Base-by-base conservation (phyloP, 257 asterid genomes). In the Capsicum chinense region DNA sequence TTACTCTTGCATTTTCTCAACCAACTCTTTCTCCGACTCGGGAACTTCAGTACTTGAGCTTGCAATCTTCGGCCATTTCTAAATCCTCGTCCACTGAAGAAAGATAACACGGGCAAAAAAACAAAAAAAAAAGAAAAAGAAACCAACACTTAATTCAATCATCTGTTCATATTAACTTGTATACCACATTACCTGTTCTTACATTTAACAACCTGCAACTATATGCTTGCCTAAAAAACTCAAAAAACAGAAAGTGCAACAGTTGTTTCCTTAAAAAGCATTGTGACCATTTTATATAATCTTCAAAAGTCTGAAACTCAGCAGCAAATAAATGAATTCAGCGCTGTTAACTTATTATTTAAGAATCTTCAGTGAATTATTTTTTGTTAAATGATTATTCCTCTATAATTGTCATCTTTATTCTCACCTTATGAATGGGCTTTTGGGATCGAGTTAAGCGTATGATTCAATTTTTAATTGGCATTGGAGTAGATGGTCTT, bases 1-100 rank as follows among this genome's bases (percentile, higher is more conserved):
- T 59, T 57, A 83, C 80, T 21, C 85, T 9, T 54, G 66, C 37
- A 56, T 15, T 83, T 69, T 56, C 57, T 54, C 44, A 54, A 33
- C 39, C 52, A 82, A 48, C 79, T 16, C 64, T 56, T 82, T 64
- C 52, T 21, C n/a, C 11, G 84, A 26, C 79, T n/a, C 19, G 0
- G 39, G 15, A 52, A 52, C 63, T 50, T 82, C 83, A 56, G 60
- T 56, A 11, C 16, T 7, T 15, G 8, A 48, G 81, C 39, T 56
- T 21, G 35, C 9, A 2, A 5, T 54, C 81, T 52, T 78, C 42
- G 4, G 50, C 14, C 64, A 54, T 52, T 78, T 54, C 62, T 76
- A 76, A 21, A 48, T 19, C 48, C 6, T 73, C 48, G 12, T 11
- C 3, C 21, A 14, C 63, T n/a, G 21, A 44, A 76, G 14, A 21